Percentiles rank a stretch among this genome's conserved stretches.
phyloP scores from a whole-genome alignment of 352 stramenopile genomes.

The Halophytophthora polymorphica region DNA sequence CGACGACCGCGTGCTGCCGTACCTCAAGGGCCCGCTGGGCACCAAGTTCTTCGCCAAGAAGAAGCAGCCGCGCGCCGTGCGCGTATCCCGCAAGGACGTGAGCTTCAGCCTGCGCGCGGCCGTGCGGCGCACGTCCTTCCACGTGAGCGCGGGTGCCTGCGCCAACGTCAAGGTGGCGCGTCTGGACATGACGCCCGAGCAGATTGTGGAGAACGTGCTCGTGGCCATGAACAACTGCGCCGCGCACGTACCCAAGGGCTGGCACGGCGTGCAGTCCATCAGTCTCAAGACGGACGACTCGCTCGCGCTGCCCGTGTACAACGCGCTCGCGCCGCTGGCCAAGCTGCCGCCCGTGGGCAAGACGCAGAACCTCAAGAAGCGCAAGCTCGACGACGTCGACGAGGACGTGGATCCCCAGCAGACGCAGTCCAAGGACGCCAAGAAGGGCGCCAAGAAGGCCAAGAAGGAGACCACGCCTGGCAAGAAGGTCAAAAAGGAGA shows the following conservation, averaged over 20 bases:
- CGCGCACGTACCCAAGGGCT: conserved; percentile 83
- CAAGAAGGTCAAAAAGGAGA: conserved; percentile 21
- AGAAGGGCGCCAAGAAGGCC: conserved; percentile 20
- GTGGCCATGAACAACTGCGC: conserved; percentile 70
- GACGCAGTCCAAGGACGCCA: conserved; percentile 14
- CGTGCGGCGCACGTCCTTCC: conserved; percentile 80
- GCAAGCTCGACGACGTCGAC: conserved; percentile 58
- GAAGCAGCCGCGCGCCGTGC: conserved; percentile 75
- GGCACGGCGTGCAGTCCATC: conserved; percentile 92
- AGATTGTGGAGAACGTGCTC: conserved; percentile 79
- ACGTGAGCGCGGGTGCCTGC: conserved; percentile 80
- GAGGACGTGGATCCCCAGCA: conserved; percentile 9
- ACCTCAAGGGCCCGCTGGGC: conserved; percentile 66
- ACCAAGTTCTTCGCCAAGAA: conserved; percentile 78
- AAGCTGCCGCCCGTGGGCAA: conserved; percentile 62
- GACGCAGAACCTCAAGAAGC: conserved; percentile 53
- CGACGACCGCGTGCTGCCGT: conserved; percentile 73
- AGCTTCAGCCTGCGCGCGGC: conserved; percentile 40
- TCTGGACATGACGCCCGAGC: conserved; percentile 47
- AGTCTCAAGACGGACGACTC: conserved; percentile 88
- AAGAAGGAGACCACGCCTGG: conserved; percentile 11
- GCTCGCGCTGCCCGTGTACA: conserved; percentile 91
- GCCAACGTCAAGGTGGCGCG: conserved; percentile 87
- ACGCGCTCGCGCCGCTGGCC: conserved; percentile 53
- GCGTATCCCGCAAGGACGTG: conserved; percentile 67